Evolutionary conservation across 495 filamentous ascomycete species (phyloP).

Genomic region (Cercophora newfieldiana): DNA sequence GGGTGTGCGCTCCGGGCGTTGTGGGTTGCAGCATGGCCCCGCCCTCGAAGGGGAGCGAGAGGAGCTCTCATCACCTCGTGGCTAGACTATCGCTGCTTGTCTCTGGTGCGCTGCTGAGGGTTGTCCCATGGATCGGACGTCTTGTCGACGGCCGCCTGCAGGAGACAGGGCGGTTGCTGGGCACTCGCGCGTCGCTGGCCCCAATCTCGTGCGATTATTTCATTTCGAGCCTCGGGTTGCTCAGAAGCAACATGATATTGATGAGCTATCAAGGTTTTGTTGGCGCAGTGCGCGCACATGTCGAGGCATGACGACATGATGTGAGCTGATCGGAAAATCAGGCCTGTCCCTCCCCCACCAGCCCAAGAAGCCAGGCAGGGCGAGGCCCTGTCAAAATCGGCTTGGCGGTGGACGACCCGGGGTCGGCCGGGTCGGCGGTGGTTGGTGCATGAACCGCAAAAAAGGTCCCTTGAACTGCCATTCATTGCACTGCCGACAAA

Average conservation of each 20-base stretch:
- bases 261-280: conserved; percentile 1
- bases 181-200: not conserved
- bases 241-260: not conserved
- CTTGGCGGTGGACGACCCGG: conserved; percentile 2
- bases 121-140: conserved; percentile 1
- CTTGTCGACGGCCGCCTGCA: conserved; percentile 3
- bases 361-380: not conserved
- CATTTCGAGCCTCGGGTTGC: not conserved
- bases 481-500: not conserved
- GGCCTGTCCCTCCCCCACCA: not conserved
- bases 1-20: conserved; percentile 7
- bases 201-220: not conserved
- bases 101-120: not conserved
- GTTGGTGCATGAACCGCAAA: conserved; percentile 15
- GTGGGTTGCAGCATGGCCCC: not conserved
- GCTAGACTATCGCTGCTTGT: not conserved
- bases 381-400: conserved; percentile 10
- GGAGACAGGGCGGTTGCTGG: not conserved
- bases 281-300: not conserved
- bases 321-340: conserved; percentile 7
- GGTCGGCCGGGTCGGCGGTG: conserved; percentile 6
- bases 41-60: not conserved
- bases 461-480: not conserved
- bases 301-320: conserved; percentile 15
- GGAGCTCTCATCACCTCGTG: not conserved